A percentile compares a stretch with the other conserved stretches of the same genome.
Evolutionary conservation across 495 filamentous ascomycete genomes (phyloP).

Genomic region (Tuber indicum): DNA sequence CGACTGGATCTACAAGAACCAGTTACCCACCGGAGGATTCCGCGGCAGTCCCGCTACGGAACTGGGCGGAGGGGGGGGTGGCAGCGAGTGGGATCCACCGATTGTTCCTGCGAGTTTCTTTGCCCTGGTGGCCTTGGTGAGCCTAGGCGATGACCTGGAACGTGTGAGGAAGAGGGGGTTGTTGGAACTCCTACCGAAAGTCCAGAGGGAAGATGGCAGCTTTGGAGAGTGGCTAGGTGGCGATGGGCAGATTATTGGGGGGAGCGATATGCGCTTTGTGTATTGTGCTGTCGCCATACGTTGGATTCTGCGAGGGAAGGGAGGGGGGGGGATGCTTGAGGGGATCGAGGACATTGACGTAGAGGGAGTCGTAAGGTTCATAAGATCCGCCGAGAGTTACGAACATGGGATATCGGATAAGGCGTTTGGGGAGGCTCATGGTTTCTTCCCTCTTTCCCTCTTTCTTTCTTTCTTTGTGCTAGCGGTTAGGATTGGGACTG

Average conservation of each 20-base stretch:
- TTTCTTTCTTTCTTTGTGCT: constrained; percentile 36
- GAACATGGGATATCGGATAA: constrained; percentile 83
- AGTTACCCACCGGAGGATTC: constrained; percentile 71
- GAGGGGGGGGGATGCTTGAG: constrained; percentile 50
- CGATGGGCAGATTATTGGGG: constrained; percentile 59
- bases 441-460: constrained; percentile 51
- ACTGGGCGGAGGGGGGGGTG: constrained; percentile 45
- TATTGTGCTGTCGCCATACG: constrained; percentile 74
- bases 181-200: constrained; percentile 62
- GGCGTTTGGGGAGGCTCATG: constrained; percentile 79
- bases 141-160: constrained; percentile 58
- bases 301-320: constrained; percentile 65
- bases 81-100: constrained; percentile 64
- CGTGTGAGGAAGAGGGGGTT: constrained; percentile 61
- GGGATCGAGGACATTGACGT: constrained; percentile 68
- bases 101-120: constrained; percentile 83
- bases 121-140: constrained; percentile 64
- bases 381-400: constrained; percentile 69
- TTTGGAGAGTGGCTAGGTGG: constrained; percentile 76
- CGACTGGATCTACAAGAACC: constrained; percentile 68
- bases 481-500: constrained; percentile 20
- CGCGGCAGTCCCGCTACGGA: constrained; percentile 67
- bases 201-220: constrained; percentile 81
- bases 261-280: constrained; percentile 78
- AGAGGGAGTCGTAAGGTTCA: constrained; percentile 60